Percentiles rank a stretch among this genome's conserved stretches.
Evolutionary conservation across 306 rosid species (phyloP).

Genomic region (Malus sieversii): DNA sequence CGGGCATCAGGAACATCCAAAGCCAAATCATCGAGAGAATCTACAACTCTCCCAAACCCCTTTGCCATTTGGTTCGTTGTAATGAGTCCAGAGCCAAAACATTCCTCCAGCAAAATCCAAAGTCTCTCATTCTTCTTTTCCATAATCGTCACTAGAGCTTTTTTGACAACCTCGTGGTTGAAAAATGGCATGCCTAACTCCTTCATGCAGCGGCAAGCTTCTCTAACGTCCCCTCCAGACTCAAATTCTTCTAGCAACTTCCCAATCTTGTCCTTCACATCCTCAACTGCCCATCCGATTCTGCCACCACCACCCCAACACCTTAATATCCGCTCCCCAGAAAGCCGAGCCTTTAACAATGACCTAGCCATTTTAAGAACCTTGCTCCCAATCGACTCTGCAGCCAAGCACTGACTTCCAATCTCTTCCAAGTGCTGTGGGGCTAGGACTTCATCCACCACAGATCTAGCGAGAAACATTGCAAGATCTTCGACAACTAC

Average conservation of each 20-base stretch:
- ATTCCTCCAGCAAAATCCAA: constrained; percentile 56
- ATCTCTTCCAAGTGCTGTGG: constrained; percentile 67
- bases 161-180: constrained; percentile 69
- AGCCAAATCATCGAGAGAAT: constrained; percentile 62
- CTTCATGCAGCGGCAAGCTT: constrained; percentile 57
- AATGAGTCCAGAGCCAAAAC: constrained; percentile 55
- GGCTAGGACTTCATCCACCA: constrained; percentile 59
- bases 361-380: constrained; percentile 57
- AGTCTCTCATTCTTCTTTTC: constrained; percentile 59
- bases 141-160: constrained; percentile 38
- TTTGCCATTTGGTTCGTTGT: constrained; percentile 59
- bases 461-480: constrained; percentile 64
- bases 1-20: constrained; percentile 72
- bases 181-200: constrained; percentile 76
- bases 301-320: constrained; percentile 80
- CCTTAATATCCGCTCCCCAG: constrained; percentile 60
- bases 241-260: constrained; percentile 61
- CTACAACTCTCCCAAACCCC: constrained; percentile 61
- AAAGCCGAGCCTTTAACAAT: constrained; percentile 49
- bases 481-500: constrained; percentile 72
- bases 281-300: constrained; percentile 64
- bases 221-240: constrained; percentile 51
- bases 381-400: constrained; percentile 41
- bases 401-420: constrained; percentile 35
- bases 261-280: constrained; percentile 62